These are phyloP conservation scores for Suillus spraguei DNA, from an alignment of 768 basidiomycete species.

Conservation along the genomic window DNA sequence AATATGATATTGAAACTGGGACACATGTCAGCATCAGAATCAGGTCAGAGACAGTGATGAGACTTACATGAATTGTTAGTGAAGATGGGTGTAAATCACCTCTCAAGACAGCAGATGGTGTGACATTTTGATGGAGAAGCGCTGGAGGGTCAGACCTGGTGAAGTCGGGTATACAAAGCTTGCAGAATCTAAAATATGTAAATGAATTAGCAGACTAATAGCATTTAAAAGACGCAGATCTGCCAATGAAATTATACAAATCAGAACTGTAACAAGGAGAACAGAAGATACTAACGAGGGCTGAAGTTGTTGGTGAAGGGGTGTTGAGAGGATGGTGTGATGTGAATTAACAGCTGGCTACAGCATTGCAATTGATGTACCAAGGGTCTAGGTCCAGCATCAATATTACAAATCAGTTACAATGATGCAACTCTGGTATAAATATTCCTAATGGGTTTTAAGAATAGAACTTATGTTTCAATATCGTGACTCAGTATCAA, in stretches of 20 bases:
- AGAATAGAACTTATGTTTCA: not conserved
- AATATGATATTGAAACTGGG: not conserved
- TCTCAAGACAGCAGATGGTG: not conserved
- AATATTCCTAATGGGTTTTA: not conserved
- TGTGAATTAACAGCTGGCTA: not conserved
- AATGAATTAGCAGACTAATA: not conserved
- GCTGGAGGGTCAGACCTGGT: too few relatives aligned
- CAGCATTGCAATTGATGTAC: not conserved
- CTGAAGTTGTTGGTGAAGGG: not conserved
- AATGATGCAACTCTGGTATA: not conserved
- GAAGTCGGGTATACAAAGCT: not conserved
- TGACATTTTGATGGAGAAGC: not conserved
- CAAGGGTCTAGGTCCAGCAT: not conserved
- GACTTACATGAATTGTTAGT: not conserved
- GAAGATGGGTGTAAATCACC: not conserved
- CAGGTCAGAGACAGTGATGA: too few relatives aligned
- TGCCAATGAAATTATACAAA: not conserved
- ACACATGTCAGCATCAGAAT: not conserved
- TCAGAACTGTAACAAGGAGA: not conserved
- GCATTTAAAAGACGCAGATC: not conserved
- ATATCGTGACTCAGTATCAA: not conserved
- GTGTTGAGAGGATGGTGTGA: not conserved
- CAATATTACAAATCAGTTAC: not conserved
- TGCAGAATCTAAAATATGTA: not conserved
- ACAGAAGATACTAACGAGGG: not conserved